Conservation (phyloP, 345 rosid species). For the Lumnitzera littorea region DNA sequence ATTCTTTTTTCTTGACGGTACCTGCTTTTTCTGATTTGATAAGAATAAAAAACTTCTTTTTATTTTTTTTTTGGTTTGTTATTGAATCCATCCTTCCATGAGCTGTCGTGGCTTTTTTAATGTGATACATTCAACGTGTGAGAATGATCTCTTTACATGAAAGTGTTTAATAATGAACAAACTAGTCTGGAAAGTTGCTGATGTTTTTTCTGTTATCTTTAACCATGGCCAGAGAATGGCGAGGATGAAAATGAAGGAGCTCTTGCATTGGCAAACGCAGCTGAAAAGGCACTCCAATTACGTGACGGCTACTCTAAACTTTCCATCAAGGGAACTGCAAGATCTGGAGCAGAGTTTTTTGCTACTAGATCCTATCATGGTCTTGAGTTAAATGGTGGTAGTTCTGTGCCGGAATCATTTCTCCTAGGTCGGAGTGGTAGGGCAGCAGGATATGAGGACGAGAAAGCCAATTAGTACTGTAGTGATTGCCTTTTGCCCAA, state of each 20-base stretch:
- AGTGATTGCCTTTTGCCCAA: neutral
- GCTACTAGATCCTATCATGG: slow-evolving; percentile 66
- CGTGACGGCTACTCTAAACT: slow-evolving; percentile 28
- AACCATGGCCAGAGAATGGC: slow-evolving; percentile 20
- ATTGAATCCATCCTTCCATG: no score
- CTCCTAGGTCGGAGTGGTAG: slow-evolving; percentile 73
- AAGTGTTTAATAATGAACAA: neutral
- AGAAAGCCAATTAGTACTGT: slow-evolving; percentile 17
- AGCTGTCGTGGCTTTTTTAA: no score
- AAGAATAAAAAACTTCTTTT: no score
- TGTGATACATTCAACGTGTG: neutral
- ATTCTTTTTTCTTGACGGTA: neutral
- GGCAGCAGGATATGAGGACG: slow-evolving; percentile 54
- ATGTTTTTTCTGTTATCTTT: slow-evolving; percentile 1
- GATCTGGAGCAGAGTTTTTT: slow-evolving; percentile 78
- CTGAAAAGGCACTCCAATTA: slow-evolving; percentile 65
- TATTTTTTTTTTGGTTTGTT: no score
- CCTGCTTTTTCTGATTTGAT: no score
- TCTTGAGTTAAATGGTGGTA: slow-evolving; percentile 42
- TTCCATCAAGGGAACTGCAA: slow-evolving; percentile 44
- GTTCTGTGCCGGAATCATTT: slow-evolving; percentile 43
- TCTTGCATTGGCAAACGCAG: slow-evolving; percentile 53
- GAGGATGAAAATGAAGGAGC: slow-evolving; percentile 32
- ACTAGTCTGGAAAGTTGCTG: neutral
- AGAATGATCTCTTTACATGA: neutral